These are phyloP conservation scores for Parathielavia appendiculata DNA, from an alignment of 495 filamentous ascomycete species.

Conservation along the genomic window DNA sequence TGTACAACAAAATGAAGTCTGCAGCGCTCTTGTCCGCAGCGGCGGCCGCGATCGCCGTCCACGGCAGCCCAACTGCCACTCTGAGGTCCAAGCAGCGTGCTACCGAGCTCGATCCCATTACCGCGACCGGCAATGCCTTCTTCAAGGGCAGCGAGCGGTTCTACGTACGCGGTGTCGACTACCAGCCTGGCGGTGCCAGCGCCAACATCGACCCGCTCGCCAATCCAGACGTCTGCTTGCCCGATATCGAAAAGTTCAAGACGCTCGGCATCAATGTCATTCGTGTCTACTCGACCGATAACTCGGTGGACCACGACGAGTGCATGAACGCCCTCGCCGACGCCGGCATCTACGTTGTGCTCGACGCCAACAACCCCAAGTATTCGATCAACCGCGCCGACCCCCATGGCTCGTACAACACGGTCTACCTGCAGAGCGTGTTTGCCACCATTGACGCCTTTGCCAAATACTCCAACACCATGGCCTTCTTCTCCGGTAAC, in stretches of 20 bases:
- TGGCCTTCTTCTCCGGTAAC: constrained; percentile 96
- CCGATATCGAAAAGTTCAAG: constrained; percentile 81
- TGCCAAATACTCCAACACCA: constrained; percentile 79
- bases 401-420: constrained; percentile 80
- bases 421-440: constrained; percentile 83
- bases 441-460: constrained; percentile 94
- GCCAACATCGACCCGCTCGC: constrained; percentile 74
- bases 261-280: constrained; percentile 86
- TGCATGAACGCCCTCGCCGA: constrained; percentile 81
- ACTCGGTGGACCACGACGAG: constrained; percentile 72
- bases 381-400: constrained; percentile 37
- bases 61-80: constrained; percentile 49
- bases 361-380: constrained; percentile 60
- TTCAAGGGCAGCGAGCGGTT: constrained; percentile 78
- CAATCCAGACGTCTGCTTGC: constrained; percentile 63
- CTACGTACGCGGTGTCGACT: constrained; percentile 94
- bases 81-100: constrained; percentile 53
- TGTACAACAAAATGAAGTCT: constrained; percentile 47
- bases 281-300: constrained; percentile 92
- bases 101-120: constrained; percentile 36
- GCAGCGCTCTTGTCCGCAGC: constrained; percentile 45
- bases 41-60: constrained; percentile 50
- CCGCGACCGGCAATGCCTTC: constrained; percentile 60
- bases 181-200: constrained; percentile 81
- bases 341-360: constrained; percentile 87